These are phyloP conservation scores for Aspergillus wentii DNA, from an alignment of 495 filamentous ascomycete species.

Conservation along the genomic window DNA sequence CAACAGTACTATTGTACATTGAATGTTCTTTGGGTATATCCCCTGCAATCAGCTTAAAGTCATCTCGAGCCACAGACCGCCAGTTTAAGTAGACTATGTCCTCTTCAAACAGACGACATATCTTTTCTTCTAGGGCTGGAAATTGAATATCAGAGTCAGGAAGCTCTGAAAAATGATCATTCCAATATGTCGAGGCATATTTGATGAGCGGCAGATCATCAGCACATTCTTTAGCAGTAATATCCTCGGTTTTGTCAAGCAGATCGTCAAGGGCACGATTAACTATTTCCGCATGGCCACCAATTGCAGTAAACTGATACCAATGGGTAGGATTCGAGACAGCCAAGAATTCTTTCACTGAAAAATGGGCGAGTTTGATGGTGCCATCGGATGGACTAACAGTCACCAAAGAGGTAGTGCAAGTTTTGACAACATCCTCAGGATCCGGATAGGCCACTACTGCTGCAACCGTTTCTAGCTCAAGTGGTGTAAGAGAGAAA, in stretches of 20 bases:
- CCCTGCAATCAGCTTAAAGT: no score
- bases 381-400: neutral
- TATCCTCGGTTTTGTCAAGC: neutral
- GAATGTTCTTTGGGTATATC: no score
- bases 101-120: slow-evolving; percentile 1
- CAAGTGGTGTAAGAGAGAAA: slow-evolving; percentile 1
- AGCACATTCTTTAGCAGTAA: neutral
- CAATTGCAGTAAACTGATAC: neutral
- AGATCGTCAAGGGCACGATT: neutral
- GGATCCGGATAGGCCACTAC: neutral
- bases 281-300: neutral
- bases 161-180: neutral
- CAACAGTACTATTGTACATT: no score
- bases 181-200: slow-evolving; percentile 2
- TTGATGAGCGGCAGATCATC: neutral
- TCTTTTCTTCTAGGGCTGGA: neutral
- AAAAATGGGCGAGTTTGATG: slow-evolving; percentile 9
- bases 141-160: neutral
- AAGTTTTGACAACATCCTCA: slow-evolving; percentile 1
- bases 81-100: slow-evolving; percentile 3
- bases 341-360: slow-evolving; percentile 10
- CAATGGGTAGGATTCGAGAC: neutral
- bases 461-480: slow-evolving; percentile 1
- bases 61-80: no score
- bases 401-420: slow-evolving; percentile 4